Evolutionary conservation across 2,329 filamentous ascomycete species (phyloP), one percentile per base, ranked within the genome.

Genomic region (Pseudocercospora ulei): DNA sequence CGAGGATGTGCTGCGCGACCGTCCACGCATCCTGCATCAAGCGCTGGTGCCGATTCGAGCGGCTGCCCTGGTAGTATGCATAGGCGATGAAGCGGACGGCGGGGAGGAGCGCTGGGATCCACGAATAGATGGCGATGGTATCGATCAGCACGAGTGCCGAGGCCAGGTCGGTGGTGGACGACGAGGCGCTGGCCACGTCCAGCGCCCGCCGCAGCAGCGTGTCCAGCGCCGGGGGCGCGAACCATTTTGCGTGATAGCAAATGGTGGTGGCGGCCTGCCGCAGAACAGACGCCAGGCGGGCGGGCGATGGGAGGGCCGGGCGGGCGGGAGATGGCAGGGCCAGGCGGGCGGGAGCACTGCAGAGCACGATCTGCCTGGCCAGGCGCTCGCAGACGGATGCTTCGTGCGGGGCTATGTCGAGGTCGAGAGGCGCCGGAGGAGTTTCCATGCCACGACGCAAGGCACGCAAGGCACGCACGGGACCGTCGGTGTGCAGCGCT

Each of bases 221-320:
- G 11, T 38, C 36, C 6, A 59, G 44, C 7, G 47, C 44, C 7
- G 23, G 33, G 3, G 52, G 53, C 1, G 50, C 49, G 31, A 59
- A 58, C 56, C 56, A 58, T 38, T 58, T 57, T 14, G 56, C 55
- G 35, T 58, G 47, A 34, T 50, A 54, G 12, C 49, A 49, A 19
- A 58, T 50, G 22, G 47, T 45, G 5, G 47, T 46, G 4, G 52
- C 40, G 8, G 50, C 47, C 14, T 50, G 37, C n/a, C 45, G 48
- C 7, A 58, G 49, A 3, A 52, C 43, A 11, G 26, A 11, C 7
- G 50, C 39, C 7, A 56, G 39, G 4, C n/a, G n/a, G n/a, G n/a
- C n/a, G n/a, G n/a, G n/a, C 3, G 47, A 25, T 4, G 39, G 26
- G n/a, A n/a, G n/a, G n/a, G n/a, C n/a, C n/a, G n/a, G n/a, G n/a